A percentile compares a stretch with the other conserved stretches of the same genome.
phyloP scores from a whole-genome alignment of 2,329 filamentous ascomycete species.

The Akanthomyces muscarius region DNA sequence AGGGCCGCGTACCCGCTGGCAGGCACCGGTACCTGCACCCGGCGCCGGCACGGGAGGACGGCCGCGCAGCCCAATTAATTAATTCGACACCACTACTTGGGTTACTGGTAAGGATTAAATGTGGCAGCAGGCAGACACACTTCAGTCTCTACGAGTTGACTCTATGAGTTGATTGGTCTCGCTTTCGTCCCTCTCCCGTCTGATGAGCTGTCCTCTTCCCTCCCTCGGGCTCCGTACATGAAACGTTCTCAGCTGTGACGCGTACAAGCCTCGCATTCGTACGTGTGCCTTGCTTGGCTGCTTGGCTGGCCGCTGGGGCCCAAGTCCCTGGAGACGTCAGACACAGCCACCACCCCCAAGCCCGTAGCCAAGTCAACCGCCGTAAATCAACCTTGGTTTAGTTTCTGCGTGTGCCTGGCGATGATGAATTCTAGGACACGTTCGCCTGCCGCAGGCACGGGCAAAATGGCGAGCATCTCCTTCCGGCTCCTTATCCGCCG shows the following conservation, averaged over 20 bases:
- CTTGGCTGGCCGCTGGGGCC: neutral
- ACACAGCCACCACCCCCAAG: neutral
- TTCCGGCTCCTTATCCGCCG: neutral
- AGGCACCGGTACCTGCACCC: constrained; percentile 2
- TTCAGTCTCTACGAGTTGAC: neutral
- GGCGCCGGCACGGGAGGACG: neutral
- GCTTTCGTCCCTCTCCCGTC: neutral
- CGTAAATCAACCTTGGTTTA: neutral
- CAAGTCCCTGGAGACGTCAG: neutral
- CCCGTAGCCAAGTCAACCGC: constrained; percentile 1
- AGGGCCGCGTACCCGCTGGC: neutral
- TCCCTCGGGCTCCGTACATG: neutral
- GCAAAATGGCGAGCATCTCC: neutral
- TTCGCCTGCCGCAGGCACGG: neutral
- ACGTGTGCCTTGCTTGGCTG: neutral
- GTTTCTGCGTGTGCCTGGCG: neutral
- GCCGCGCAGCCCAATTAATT: too few relatives aligned
- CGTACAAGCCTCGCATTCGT: neutral
- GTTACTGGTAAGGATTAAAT: too few relatives aligned
- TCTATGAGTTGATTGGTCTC: neutral
- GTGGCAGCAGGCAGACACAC: too few relatives aligned
- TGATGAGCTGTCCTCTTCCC: neutral
- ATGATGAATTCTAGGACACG: neutral
- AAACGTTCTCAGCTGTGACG: neutral
- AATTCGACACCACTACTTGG: too few relatives aligned